phyloP scores from a whole-genome alignment of 2,329 filamentous ascomycete species.

The Alternaria sp. region DNA sequence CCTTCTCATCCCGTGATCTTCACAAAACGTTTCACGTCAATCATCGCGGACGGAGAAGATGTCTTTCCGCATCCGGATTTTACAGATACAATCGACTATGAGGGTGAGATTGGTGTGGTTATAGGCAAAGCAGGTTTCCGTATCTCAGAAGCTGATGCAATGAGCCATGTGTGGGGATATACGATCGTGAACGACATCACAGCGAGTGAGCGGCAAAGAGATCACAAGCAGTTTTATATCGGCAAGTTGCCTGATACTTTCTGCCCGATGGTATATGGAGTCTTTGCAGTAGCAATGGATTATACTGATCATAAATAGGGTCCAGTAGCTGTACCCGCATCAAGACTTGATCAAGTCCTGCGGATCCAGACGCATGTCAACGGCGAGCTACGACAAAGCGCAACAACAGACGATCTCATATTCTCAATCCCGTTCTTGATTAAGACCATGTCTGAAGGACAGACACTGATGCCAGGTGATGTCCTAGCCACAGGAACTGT shows the following conservation, averaged over 20 bases:
- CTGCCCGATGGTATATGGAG: slow-evolving; percentile 61
- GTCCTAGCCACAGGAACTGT: slow-evolving; percentile 62
- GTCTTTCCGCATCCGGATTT: slow-evolving; percentile 60
- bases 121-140: slow-evolving; percentile 60
- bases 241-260: slow-evolving; percentile 66
- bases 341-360: slow-evolving; percentile 44
- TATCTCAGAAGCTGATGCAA: slow-evolving; percentile 57
- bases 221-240: slow-evolving; percentile 68
- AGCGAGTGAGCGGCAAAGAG: slow-evolving; percentile 36
- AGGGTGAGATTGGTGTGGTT: slow-evolving; percentile 66
- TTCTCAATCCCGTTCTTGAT: slow-evolving; percentile 59
- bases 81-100: slow-evolving; percentile 63
- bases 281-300: not conserved
- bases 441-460: slow-evolving; percentile 58
- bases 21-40: slow-evolving; percentile 63
- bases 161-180: slow-evolving; percentile 64
- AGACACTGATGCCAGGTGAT: slow-evolving; percentile 56
- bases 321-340: not conserved
- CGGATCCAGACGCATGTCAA: slow-evolving; percentile 58
- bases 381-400: slow-evolving; percentile 58
- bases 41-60: slow-evolving; percentile 59
- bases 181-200: slow-evolving; percentile 59
- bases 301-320: not conserved
- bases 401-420: slow-evolving; percentile 56
- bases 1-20: slow-evolving; percentile 66